phyloP scores from a whole-genome alignment of 352 stramenopile genomes.

The Phytophthora brassicae region DNA sequence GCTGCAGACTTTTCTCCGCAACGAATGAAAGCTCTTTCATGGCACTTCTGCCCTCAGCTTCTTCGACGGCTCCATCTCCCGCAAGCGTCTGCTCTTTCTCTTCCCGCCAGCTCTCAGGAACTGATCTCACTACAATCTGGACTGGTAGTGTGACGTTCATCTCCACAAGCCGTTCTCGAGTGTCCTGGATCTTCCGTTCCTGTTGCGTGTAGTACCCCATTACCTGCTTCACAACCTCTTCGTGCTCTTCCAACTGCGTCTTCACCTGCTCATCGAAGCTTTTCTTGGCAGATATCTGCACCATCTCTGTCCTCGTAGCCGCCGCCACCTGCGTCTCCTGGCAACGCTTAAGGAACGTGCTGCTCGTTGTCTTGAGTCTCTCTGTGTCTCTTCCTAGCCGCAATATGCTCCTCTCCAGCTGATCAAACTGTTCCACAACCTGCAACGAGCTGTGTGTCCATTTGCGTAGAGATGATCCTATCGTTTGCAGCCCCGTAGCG shows the following conservation, averaged over 20 bases:
- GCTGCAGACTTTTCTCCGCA: constrained; percentile 9
- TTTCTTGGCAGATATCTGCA: constrained; percentile 17
- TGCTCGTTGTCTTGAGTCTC: constrained; percentile 17
- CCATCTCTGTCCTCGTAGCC: constrained; percentile 21
- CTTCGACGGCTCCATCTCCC: not conserved
- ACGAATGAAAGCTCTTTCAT: constrained; percentile 10
- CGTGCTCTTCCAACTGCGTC: constrained; percentile 20
- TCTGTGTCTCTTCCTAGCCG: constrained; percentile 20
- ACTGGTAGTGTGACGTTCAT: constrained; percentile 33
- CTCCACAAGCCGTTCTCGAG: constrained; percentile 16
- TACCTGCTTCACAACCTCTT: constrained; percentile 28
- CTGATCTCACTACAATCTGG: constrained; percentile 14
- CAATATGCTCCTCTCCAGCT: constrained; percentile 29
- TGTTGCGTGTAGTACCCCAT: constrained; percentile 28
- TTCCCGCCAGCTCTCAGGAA: constrained; percentile 12
- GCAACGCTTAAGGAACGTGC: constrained; percentile 29
- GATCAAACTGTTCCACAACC: constrained; percentile 25
- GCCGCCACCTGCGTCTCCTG: constrained; percentile 27
- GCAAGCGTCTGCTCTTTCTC: not conserved
- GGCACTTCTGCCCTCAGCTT: too few species aligned
- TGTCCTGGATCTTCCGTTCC: constrained; percentile 29
- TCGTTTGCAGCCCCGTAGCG: not conserved
- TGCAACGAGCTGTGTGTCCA: not conserved
- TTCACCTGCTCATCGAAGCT: constrained; percentile 21
- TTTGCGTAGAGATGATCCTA: not conserved